Base-by-base conservation (phyloP, 352 stramenopile species). In the Globisporangium nodosum region DNA sequence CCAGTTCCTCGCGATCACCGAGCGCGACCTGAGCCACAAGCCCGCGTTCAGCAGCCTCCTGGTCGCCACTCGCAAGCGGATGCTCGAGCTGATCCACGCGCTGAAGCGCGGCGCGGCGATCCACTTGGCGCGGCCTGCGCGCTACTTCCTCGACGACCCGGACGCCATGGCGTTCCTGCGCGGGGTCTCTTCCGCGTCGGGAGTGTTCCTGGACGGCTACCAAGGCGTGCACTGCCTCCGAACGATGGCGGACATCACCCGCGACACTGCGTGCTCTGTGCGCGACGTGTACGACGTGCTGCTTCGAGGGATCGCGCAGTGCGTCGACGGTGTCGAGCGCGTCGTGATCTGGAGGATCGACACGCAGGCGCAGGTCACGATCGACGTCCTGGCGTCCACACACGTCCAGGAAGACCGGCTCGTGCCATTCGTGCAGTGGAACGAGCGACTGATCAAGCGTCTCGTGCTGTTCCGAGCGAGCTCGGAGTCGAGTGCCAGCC, bases 361-460 rank as follows among this genome's bases (percentile, higher is more conserved):
- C 4, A 61, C 45, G 5, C 61, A 61, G 30, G 49, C n/a, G 15
- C 69, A 45, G 30, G 50, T 48, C 3, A 63, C 76, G 12, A 72
- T 92, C 12, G 66, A 83, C 12, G 69, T 74, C 4, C 64, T 93
- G 6, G 77, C 76, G 18, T 73, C 68, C 18, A 87, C 76, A 0
- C 70, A 84, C 7, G 55, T 90, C 8, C 78, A 78, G 0, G 75
- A 78, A 0, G 81, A 94, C 57, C 70, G 84, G 11, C 30, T 90
- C 1, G 30, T 68, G 31, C 74, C 84, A 5, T 94, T 94, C 53
- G 18, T 82, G 3, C 58, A 81, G 18, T 84, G 71, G 64, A 68
- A 74, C 9, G 78, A 90, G 33, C 58, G 66, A 7, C 73, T 81
- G 31, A 82, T 91, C 20, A 88, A 79, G 45, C 77, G 80, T n/a